phyloP scores from a whole-genome alignment of 2,329 filamentous ascomycete genomes.

The Chrysoporthe austroafricana region DNA sequence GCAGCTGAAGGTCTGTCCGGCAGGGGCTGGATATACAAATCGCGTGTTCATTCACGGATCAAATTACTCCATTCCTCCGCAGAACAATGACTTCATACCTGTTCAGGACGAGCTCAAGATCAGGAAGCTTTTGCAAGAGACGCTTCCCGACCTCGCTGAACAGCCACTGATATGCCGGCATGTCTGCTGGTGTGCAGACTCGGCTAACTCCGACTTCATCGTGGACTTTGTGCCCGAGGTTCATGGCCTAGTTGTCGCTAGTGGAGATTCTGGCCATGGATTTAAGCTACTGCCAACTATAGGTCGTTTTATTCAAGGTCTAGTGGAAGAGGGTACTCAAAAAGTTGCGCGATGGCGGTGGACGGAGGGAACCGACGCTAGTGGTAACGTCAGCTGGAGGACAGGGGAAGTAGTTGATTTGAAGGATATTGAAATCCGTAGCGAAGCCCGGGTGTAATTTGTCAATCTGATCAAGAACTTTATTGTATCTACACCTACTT shows the following conservation, averaged over 20 bases:
- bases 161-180: conserved; percentile 59
- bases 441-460: neutral
- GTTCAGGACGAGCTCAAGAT: conserved; percentile 56
- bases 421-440: conserved; percentile 20
- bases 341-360: conserved; percentile 53
- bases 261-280: conserved; percentile 64
- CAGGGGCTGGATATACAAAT: conserved; percentile 61
- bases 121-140: conserved; percentile 53
- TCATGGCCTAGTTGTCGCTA: conserved; percentile 52
- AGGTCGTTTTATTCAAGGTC: conserved; percentile 56
- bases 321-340: conserved; percentile 51
- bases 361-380: conserved; percentile 44
- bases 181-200: conserved; percentile 69
- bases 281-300: conserved; percentile 67
- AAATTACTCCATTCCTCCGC: conserved; percentile 43
- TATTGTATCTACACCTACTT: neutral
- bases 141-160: conserved; percentile 56
- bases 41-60: conserved; percentile 36
- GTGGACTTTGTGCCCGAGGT: conserved; percentile 61
- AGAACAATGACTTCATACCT: conserved; percentile 54
- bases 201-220: conserved; percentile 61
- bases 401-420: conserved; percentile 38
- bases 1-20: conserved; percentile 63
- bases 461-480: neutral
- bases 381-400: conserved; percentile 43